Percentiles rank a stretch among this genome's conserved stretches.
Conservation (phyloP, 1,284 basidiomycete genomes). For the Rugosomyces carneus region DNA sequence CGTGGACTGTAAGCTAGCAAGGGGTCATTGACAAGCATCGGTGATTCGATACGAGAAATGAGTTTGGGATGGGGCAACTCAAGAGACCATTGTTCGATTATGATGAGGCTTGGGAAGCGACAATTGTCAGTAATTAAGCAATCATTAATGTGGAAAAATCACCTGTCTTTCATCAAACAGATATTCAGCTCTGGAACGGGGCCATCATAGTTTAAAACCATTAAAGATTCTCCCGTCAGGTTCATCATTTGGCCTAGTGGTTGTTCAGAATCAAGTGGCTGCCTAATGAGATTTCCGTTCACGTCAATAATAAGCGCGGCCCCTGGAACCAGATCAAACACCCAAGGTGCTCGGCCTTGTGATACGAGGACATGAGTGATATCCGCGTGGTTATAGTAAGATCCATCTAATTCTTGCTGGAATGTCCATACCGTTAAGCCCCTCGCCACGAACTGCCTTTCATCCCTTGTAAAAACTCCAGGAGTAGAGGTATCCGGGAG, state of each 20-base stretch:
- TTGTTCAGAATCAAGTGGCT: neutral
- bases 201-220: too few species aligned
- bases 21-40: neutral
- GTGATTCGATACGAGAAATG: neutral
- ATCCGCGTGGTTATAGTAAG: neutral
- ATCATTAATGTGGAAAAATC: too few species aligned
- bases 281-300: neutral
- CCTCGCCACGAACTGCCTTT: neutral
- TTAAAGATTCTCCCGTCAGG: too few species aligned
- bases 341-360: neutral
- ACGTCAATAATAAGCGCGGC: neutral
- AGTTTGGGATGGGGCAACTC: neutral
- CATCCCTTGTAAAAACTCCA: neutral
- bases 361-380: neutral
- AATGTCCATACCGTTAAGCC: neutral
- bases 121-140: too few species aligned
- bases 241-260: too few species aligned
- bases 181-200: too few species aligned
- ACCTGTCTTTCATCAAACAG: too few species aligned
- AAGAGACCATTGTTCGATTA: neutral
- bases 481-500: neutral
- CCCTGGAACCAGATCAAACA: neutral
- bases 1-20: neutral
- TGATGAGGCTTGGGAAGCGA: too few species aligned
- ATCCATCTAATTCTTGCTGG: neutral